Percentiles rank a stretch among this genome's conserved stretches.
phyloP scores from a whole-genome alignment of 352 stramenopile genomes.

The Phytophthora sp. region DNA sequence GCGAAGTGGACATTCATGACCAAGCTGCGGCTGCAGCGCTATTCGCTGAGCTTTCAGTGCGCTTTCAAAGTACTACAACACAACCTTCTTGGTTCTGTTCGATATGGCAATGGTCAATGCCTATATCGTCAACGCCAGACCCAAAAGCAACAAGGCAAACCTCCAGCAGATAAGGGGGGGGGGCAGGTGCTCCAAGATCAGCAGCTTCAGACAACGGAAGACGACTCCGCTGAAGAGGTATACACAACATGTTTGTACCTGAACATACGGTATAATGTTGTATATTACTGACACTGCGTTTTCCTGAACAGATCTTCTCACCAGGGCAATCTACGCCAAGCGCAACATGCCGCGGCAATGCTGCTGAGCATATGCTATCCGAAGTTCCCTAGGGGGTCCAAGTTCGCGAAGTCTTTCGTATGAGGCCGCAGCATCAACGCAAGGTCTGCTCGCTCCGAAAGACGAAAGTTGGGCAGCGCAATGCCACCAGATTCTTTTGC shows the following conservation, averaged over 20 bases:
- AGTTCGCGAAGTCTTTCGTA: background rate
- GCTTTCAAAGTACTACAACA: constrained; percentile 34
- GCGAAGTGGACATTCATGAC: constrained; percentile 15
- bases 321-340: too few relatives aligned
- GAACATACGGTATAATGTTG: too few relatives aligned
- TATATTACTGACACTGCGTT: too few relatives aligned
- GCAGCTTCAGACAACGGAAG: background rate
- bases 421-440: too few relatives aligned
- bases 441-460: constrained; percentile 7
- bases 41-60: constrained; percentile 12
- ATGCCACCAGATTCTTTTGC: constrained; percentile 3
- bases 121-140: too few relatives aligned
- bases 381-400: constrained; percentile 7
- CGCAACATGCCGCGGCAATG: too few relatives aligned
- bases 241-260: background rate
- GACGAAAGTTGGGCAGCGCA: constrained; percentile 4
- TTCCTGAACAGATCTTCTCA: too few relatives aligned
- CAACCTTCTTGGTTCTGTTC: constrained; percentile 27
- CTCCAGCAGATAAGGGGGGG: constrained; percentile 4
- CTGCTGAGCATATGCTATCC: background rate
- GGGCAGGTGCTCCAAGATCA: constrained; percentile 8
- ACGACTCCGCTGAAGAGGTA: background rate
- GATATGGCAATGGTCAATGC: constrained; percentile 34
- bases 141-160: background rate
- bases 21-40: constrained; percentile 25